Percentiles rank a stretch among this genome's conserved stretches.
These are phyloP conservation scores for Iris macrosiphon DNA, from an alignment of 106 monocot genomes.

Conservation along the genomic window DNA sequence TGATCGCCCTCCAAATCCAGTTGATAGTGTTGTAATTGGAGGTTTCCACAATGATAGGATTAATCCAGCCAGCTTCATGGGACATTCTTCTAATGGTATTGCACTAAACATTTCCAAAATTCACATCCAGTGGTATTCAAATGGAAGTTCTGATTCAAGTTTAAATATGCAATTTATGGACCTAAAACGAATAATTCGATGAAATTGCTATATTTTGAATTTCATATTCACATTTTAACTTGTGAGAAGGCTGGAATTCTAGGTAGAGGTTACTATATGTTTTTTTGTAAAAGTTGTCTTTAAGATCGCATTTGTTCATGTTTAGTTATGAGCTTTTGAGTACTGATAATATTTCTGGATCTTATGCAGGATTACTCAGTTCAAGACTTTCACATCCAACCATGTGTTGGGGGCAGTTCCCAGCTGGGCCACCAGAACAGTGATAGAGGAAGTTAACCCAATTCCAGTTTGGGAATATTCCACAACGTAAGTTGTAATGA, in stretches of 20 bases:
- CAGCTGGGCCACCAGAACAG: conserved; percentile 40
- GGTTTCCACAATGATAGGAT: conserved; percentile 23
- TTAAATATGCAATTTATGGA: not conserved
- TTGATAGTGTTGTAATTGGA: conserved; percentile 26
- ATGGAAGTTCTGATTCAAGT: too few relatives aligned
- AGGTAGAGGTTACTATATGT: not conserved
- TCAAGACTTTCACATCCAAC: conserved; percentile 26
- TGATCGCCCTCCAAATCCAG: conserved; percentile 25
- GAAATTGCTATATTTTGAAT: not conserved
- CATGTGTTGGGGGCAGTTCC: conserved; percentile 43
- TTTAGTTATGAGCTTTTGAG: not conserved
- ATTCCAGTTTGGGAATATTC: not conserved
- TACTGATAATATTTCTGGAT: not conserved
- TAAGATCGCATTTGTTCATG: not conserved
- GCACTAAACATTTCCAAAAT: not conserved
- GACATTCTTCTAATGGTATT: conserved; percentile 6
- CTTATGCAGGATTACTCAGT: conserved; percentile 20
- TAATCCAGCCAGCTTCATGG: conserved; percentile 34
- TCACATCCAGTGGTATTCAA: conserved; percentile 27
- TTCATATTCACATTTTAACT: too few relatives aligned
- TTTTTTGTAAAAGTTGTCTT: not conserved
- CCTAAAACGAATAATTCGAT: not conserved
- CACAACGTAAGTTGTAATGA: not conserved
- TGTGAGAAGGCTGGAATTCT: not conserved
- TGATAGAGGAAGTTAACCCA: not conserved